Evolutionary conservation across 1,284 basidiomycete genomes (phyloP), one percentile per base, ranked within the genome.

Genomic region (Takashimella koratensis): DNA sequence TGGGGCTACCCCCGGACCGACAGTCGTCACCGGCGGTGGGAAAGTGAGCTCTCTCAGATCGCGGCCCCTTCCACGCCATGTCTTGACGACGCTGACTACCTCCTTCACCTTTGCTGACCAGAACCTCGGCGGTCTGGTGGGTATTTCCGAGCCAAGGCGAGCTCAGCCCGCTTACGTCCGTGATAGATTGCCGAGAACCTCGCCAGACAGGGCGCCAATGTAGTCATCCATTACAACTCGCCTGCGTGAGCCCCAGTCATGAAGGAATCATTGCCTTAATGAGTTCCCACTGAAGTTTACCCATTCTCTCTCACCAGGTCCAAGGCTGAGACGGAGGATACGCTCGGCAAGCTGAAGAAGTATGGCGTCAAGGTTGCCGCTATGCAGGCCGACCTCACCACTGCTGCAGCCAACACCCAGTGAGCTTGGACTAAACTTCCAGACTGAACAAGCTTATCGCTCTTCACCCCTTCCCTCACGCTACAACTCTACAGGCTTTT

Each of bases 101-200:
- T 16, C 21, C 12, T 25, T 10, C n/a, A 19, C 3, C n/a, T 39
- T 13, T 20, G 16, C 57, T 58, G 36, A 55, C 48, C 43, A 60
- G 58, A 60, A 60, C 58, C 58, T 60, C 47, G 58, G 58, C 8
- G 58, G 52, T 12, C 53, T 60, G n/a, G n/a, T n/a, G n/a, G n/a
- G n/a, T n/a, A n/a, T n/a, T n/a, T n/a, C n/a, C n/a, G n/a, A n/a
- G n/a, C n/a, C n/a, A n/a, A n/a, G n/a, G n/a, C n/a, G n/a, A n/a
- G n/a, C n/a, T n/a, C n/a, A n/a, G n/a, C n/a, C n/a, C n/a, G n/a
- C n/a, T n/a, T n/a, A n/a, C n/a, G n/a, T n/a, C n/a, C n/a, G n/a
- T n/a, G n/a, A n/a, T n/a, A n/a, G 27, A 60, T 60, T 40, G 58
- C 58, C 40, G 50, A 54, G 50, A 52, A 23, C 39, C 58, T 60